These are phyloP conservation scores for Catharanthus roseus DNA, from an alignment of 257 asterid genomes.

Conservation along the genomic window DNA sequence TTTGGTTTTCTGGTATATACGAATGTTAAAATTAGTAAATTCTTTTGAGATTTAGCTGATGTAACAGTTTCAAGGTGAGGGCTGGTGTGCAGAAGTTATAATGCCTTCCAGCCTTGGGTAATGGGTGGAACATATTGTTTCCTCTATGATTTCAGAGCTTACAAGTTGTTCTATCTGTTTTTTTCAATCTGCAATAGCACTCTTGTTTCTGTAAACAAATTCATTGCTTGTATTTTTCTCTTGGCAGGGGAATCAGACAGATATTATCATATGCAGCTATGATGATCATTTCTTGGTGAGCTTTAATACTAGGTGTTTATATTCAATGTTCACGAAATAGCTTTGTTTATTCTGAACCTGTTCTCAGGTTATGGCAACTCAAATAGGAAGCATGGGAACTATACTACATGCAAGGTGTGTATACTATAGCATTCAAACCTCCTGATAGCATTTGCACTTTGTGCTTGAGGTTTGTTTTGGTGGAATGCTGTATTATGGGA, in stretches of 20 bases:
- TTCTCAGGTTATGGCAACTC: constrained; percentile 78
- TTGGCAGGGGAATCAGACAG: constrained; percentile 67
- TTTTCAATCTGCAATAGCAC: background rate
- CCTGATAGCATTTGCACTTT: constrained; percentile 8
- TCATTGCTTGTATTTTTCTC: background rate
- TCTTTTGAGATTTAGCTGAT: background rate
- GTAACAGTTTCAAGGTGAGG: background rate
- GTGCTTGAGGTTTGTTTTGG: background rate
- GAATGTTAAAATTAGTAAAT: background rate
- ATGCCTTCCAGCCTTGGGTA: background rate
- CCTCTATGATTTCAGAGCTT: background rate
- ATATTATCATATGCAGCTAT: constrained; percentile 63
- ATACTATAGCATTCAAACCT: background rate
- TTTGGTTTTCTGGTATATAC: too few species aligned
- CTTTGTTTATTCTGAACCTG: constrained; percentile 2
- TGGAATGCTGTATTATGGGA: background rate
- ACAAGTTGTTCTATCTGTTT: too few species aligned
- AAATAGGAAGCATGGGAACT: constrained; percentile 96
- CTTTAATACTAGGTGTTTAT: background rate
- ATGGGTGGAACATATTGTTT: background rate
- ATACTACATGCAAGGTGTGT: constrained; percentile 77
- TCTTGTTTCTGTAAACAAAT: too few species aligned
- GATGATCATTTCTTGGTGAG: constrained; percentile 82
- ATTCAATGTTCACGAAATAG: background rate
- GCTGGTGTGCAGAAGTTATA: background rate